Percentiles rank a stretch among this genome's conserved stretches.
phyloP scores from a whole-genome alignment of 2,329 filamentous ascomycete species.

The Calycina marina region DNA sequence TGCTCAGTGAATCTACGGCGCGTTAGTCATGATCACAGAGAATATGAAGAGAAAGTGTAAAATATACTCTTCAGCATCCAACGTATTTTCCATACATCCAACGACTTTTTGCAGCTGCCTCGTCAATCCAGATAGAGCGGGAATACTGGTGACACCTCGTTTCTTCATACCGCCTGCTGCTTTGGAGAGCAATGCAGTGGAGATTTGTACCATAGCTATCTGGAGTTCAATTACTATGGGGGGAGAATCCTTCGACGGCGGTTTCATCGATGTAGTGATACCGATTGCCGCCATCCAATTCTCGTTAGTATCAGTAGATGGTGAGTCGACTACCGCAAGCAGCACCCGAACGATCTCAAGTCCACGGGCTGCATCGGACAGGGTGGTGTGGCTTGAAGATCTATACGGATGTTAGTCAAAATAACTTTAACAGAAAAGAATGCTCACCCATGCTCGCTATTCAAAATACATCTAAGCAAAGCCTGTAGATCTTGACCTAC shows the following conservation, averaged over 20 bases:
- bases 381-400: conserved; percentile 5
- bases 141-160: conserved; percentile 36
- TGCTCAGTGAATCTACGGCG: too few species aligned
- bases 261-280: conserved; percentile 27
- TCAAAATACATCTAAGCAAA: conserved; percentile 26
- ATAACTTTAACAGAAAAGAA: too few species aligned
- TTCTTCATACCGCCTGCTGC: conserved; percentile 31
- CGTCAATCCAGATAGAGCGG: conserved; percentile 34
- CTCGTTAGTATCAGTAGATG: conserved; percentile 29
- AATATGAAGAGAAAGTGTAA: conserved; percentile 31
- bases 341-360: conserved; percentile 42
- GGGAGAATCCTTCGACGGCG: conserved; percentile 3
- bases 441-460: too few species aligned
- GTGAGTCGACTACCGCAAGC: conserved; percentile 34
- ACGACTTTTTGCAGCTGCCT: conserved; percentile 24
- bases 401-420: too few species aligned
- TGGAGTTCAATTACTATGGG: conserved; percentile 29
- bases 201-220: conserved; percentile 40
- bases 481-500: conserved; percentile 34
- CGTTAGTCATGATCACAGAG: too few species aligned
- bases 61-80: conserved; percentile 23
- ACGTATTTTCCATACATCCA: conserved; percentile 9
- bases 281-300: conserved; percentile 43
- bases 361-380: conserved; percentile 30
- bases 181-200: conserved; percentile 33